A percentile compares a stretch with the other conserved stretches of the same genome.
Evolutionary conservation across 2,329 filamentous ascomycete genomes (phyloP).

Genomic region (Phoma sp.): DNA sequence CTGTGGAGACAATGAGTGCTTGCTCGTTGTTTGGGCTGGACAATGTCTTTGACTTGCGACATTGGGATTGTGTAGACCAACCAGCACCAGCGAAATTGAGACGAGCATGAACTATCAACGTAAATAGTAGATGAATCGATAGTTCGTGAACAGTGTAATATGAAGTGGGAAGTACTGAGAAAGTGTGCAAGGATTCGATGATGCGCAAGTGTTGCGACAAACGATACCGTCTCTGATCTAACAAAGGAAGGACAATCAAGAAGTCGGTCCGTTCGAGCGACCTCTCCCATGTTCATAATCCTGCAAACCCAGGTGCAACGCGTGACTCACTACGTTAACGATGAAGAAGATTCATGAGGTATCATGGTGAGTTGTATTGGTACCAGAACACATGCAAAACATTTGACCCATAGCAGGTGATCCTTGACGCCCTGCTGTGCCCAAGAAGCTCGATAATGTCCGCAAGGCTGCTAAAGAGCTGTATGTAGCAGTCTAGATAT

Average conservation of each 20-base stretch:
- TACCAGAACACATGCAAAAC: background rate
- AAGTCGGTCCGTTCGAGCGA: background rate
- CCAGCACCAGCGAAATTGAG: too few species aligned
- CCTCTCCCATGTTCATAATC: background rate
- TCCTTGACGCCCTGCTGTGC: slow-evolving; percentile 27
- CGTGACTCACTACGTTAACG: background rate
- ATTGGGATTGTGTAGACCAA: too few species aligned
- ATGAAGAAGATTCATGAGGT: background rate
- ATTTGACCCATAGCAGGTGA: background rate
- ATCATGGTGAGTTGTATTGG: background rate
- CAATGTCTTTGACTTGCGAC: background rate
- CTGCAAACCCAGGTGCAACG: background rate
- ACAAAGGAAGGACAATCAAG: too few species aligned
- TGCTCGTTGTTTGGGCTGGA: background rate
- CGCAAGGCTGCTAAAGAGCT: background rate
- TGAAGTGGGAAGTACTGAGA: too few species aligned
- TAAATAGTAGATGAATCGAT: background rate
- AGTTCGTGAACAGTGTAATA: too few species aligned
- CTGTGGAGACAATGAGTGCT: background rate
- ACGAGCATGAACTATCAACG: background rate
- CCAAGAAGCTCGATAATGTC: background rate
- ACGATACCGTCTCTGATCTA: too few species aligned
- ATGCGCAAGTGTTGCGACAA: too few species aligned
- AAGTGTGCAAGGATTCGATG: too few species aligned
- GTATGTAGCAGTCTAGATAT: slow-evolving; percentile 19